Percentiles rank a stretch among this genome's conserved stretches.
Conservation (phyloP, 2,329 filamentous ascomycete species). For the Cercospora sp. region DNA sequence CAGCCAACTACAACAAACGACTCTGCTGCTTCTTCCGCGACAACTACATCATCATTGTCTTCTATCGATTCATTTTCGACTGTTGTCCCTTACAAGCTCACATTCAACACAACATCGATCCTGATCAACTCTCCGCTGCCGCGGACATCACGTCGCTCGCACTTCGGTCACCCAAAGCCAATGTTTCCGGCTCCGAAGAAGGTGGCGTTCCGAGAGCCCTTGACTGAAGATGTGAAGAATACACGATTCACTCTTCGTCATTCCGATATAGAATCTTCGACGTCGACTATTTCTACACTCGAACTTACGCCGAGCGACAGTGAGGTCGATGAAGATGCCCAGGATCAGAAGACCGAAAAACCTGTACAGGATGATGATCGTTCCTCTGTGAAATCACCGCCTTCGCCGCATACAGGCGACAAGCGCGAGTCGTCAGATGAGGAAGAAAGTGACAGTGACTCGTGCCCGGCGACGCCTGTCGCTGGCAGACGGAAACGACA, state of each 20-base stretch:
- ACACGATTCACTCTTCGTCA: conserved; percentile 57
- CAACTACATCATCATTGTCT: conserved; percentile 35
- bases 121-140: conserved; percentile 48
- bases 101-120: conserved; percentile 49
- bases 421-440: conserved; percentile 53
- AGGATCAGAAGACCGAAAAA: neutral
- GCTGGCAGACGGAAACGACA: conserved; percentile 55
- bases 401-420: conserved; percentile 33
- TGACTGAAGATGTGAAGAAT: conserved; percentile 61
- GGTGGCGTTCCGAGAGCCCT: conserved; percentile 56
- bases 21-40: conserved; percentile 43
- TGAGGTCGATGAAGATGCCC: conserved; percentile 1
- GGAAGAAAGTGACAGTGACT: conserved; percentile 46
- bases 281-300: conserved; percentile 36
- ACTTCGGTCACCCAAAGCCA: conserved; percentile 42
- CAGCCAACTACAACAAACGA: neutral
- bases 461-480: conserved; percentile 54
- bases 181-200: conserved; percentile 58
- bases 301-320: conserved; percentile 27
- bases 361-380: conserved; percentile 2
- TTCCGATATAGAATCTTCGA: conserved; percentile 53
- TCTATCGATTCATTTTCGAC: conserved; percentile 37
- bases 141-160: conserved; percentile 26
- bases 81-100: conserved; percentile 48
- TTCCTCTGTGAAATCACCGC: neutral